phyloP scores from a whole-genome alignment of 2,329 filamentous ascomycete genomes.

The Pseudogymnoascus sp. region DNA sequence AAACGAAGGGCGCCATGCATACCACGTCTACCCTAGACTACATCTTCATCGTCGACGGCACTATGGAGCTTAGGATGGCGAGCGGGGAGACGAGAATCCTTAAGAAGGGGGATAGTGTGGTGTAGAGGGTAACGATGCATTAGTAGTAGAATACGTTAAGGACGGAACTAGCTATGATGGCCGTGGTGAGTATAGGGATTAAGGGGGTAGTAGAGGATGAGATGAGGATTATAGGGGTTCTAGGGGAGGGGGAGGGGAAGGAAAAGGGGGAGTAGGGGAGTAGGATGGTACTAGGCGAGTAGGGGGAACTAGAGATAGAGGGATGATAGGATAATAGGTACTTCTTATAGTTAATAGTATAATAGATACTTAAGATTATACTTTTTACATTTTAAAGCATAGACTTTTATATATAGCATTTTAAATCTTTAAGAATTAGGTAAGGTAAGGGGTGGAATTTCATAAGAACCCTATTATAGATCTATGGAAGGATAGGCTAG shows the following conservation, averaged over 20 bases:
- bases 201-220: not conserved
- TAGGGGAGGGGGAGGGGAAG: not conserved
- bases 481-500: too few species aligned
- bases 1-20: conserved; percentile 29
- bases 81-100: conserved; percentile 33
- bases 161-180: conserved; percentile 17
- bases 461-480: not conserved
- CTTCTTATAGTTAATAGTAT: not conserved
- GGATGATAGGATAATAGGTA: too few species aligned
- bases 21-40: conserved; percentile 36
- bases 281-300: too few species aligned
- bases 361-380: not conserved
- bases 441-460: not conserved
- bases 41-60: conserved; percentile 31
- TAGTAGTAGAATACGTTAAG: conserved; percentile 34
- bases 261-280: not conserved
- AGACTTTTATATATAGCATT: not conserved
- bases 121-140: conserved; percentile 38
- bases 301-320: too few species aligned
- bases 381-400: not conserved
- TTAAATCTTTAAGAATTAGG: not conserved
- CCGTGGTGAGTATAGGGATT: not conserved
- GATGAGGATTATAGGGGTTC: not conserved
- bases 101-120: conserved; percentile 31
- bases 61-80: conserved; percentile 33